phyloP scores from a whole-genome alignment of 2,329 filamentous ascomycete genomes.

The Trichoderma pleuroti region DNA sequence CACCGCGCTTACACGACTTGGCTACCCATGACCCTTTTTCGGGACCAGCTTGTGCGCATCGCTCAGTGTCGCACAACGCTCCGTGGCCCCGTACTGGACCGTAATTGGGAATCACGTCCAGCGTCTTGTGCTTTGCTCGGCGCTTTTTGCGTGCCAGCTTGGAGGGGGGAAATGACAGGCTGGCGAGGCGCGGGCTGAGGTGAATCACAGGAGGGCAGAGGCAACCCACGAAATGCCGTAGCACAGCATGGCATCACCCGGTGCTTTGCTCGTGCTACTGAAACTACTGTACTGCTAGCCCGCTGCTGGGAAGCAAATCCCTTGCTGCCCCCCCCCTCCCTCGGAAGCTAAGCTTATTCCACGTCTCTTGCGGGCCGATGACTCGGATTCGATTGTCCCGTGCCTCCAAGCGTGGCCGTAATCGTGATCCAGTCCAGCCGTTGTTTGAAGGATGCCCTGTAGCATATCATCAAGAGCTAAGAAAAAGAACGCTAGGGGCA shows the following conservation, averaged over 20 bases:
- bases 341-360: slow-evolving; percentile 12
- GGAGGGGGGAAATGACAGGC: background rate
- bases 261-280: background rate
- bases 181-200: slow-evolving; percentile 9
- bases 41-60: background rate
- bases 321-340: background rate
- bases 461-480: background rate
- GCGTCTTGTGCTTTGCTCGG: background rate
- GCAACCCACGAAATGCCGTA: background rate
- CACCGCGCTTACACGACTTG: slow-evolving; percentile 9
- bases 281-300: background rate
- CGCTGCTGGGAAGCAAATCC: background rate
- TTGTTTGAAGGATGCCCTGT: background rate
- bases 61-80: background rate
- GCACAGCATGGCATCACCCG: slow-evolving; percentile 2
- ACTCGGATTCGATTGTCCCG: slow-evolving; percentile 17
- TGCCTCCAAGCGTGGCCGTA: background rate
- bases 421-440: background rate
- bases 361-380: slow-evolving; percentile 13
- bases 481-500: background rate
- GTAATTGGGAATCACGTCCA: background rate
- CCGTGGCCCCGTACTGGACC: slow-evolving; percentile 5
- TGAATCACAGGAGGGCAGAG: slow-evolving; percentile 2
- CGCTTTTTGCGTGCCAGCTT: background rate
- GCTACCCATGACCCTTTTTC: slow-evolving; percentile 9